phyloP scores from a whole-genome alignment of 345 rosid species.

The Salix purpurea region DNA sequence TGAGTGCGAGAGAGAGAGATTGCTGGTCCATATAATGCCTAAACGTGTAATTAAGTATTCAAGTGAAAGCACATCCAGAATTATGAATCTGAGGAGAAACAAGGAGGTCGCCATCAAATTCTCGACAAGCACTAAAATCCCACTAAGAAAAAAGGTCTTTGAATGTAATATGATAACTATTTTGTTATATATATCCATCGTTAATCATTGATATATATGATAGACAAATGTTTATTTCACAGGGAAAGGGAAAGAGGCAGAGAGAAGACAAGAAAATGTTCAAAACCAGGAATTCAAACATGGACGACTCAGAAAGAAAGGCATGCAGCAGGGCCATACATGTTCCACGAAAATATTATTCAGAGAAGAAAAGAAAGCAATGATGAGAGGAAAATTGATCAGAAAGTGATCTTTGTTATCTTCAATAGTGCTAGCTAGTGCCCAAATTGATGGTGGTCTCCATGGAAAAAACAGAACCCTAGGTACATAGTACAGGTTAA shows the following conservation, averaged over 20 bases:
- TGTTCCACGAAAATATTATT: background rate
- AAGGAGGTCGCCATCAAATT: slow-evolving; percentile 8
- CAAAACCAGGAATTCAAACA: background rate
- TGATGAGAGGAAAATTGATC: background rate
- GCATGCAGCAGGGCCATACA: background rate
- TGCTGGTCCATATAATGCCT: slow-evolving; percentile 18
- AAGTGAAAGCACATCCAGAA: background rate
- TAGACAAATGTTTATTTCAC: background rate
- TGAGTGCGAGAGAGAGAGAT: background rate
- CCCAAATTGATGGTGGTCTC: background rate
- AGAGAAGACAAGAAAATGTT: slow-evolving; percentile 9
- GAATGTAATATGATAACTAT: background rate
- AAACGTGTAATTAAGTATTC: slow-evolving; percentile 8
- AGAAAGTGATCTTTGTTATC: background rate
- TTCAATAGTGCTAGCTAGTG: background rate
- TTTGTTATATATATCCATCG: background rate
- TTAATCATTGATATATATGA: slow-evolving; percentile 3
- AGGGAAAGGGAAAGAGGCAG: background rate
- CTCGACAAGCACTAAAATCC: slow-evolving; percentile 8
- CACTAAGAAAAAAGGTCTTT: slow-evolving; percentile 7
- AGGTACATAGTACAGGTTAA: too few species aligned
- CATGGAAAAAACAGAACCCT: background rate
- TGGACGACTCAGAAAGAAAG: background rate
- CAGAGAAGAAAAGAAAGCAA: background rate
- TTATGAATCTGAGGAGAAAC: background rate